These are phyloP conservation scores for Scenedesmus sp. DNA, from an alignment of 163 green algal genomes.

Conservation along the genomic window DNA sequence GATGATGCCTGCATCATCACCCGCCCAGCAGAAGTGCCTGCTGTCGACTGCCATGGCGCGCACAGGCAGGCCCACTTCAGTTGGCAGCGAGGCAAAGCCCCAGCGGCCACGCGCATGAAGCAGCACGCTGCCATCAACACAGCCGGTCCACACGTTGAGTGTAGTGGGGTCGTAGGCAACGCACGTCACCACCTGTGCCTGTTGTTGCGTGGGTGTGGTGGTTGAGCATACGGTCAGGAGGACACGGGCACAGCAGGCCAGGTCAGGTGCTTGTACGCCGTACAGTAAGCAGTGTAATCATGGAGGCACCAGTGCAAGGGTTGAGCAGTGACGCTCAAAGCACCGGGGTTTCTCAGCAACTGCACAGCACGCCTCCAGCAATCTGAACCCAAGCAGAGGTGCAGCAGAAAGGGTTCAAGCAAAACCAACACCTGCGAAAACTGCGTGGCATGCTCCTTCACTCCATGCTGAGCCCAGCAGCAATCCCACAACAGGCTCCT, in stretches of 20 bases:
- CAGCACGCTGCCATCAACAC: slow-evolving; percentile 32
- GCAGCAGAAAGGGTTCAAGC: no score
- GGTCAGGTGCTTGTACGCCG: not conserved
- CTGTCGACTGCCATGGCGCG: slow-evolving; percentile 13
- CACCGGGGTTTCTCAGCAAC: no score
- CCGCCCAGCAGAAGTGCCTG: slow-evolving; percentile 22
- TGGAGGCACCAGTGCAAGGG: no score
- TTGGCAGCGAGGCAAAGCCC: not conserved
- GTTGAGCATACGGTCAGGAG: not conserved
- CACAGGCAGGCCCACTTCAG: slow-evolving; percentile 13
- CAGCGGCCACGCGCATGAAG: not conserved
- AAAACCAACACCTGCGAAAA: no score
- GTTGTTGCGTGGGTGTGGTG: not conserved
- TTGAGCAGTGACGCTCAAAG: no score
- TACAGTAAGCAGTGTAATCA: no score
- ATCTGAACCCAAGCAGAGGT: no score
- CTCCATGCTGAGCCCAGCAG: no score
- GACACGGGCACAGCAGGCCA: no score
- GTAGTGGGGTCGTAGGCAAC: not conserved
- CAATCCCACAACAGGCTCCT: no score
- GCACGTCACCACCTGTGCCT: slow-evolving; percentile 13
- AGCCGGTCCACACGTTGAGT: slow-evolving; percentile 28
- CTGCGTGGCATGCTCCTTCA: no score
- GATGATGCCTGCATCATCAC: slow-evolving; percentile 50
- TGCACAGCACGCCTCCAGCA: no score